Base-by-base conservation (phyloP, 1,284 basidiomycete species). In the Mycena citricolor region DNA sequence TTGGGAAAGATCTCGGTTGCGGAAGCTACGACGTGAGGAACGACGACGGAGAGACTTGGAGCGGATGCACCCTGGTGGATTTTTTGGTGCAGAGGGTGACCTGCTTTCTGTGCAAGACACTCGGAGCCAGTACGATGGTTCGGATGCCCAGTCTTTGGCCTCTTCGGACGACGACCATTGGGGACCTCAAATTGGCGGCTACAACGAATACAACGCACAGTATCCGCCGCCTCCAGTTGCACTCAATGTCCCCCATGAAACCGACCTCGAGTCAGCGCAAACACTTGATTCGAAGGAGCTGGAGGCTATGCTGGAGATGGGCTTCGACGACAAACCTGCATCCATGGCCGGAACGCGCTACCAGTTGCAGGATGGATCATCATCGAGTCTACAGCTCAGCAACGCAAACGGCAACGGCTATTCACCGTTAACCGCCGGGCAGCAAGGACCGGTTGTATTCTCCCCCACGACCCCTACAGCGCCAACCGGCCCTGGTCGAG, bases 1-100 rank as follows among this genome's bases (percentile, higher is more conserved):
- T 60, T 99, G 97, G 97, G 97, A 99, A 65, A 83, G 94, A 29
- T 95, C 91, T n/a, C 79, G 95, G 25, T 72, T 98, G 40, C 87
- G 94, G 49, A 98, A 98, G 68, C 58, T 94, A 32, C 84, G 81
- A 54, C 83, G 97, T 4, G 94, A 97, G 60, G 94, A 97, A 60
- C 81, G 86, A 57, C 77, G 94, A 37, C 71, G 87, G 56, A 73
- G 74, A 57, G 85, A 95, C 24, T 77, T 94, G 56, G 90, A 92
- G 60, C 79, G 86, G 33, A 65, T 76, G 38, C 82, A 88, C 57
- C 80, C 79, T 21, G 73, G 76, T 3, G 83, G 83, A 31, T 91
- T 83, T 63, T 66, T 77, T 51, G 66, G 74, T 34, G 76, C 80
- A 20, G 81, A 83, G 46, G 73, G 76, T 24, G 79, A 84, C 32